phyloP scores from a whole-genome alignment of 352 stramenopile species.

The Pythium brachiatum region DNA sequence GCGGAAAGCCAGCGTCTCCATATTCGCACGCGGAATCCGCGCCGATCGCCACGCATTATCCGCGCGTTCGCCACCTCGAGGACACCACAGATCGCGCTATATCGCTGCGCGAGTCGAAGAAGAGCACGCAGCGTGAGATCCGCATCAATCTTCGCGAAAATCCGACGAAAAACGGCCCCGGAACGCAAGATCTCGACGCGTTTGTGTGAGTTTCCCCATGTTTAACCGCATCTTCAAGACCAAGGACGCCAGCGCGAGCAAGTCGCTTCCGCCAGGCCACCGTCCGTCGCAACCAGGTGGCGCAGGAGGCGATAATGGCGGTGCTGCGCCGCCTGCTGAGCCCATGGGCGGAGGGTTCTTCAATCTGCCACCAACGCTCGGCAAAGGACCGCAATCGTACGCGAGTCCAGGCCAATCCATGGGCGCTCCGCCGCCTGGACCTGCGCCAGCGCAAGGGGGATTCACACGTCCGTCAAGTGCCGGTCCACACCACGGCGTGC shows the following conservation, averaged over 20 bases:
- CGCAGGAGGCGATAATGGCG: conserved; percentile 14
- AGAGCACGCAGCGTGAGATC: background rate
- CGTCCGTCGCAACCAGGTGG: conserved; percentile 31
- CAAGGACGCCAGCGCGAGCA: conserved; percentile 60
- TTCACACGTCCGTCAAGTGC: conserved; percentile 3
- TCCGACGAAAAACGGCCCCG: background rate
- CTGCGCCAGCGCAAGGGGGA: background rate
- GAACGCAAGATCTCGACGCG: background rate
- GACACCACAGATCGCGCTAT: background rate
- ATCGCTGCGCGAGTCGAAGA: background rate
- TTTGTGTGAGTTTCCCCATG: conserved; percentile 34
- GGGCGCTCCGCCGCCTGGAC: background rate
- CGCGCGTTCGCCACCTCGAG: background rate
- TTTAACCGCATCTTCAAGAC: conserved; percentile 83
- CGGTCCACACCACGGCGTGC: conserved; percentile 8
- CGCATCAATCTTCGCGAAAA: background rate
- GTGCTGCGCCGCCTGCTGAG: conserved; percentile 27
- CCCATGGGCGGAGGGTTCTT: conserved; percentile 76
- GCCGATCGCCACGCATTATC: background rate
- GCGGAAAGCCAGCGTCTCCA: background rate
- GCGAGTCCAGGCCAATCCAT: conserved; percentile 9
- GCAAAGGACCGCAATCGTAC: conserved; percentile 35
- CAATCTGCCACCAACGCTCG: conserved; percentile 70
- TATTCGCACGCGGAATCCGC: background rate
- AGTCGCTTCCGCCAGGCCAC: conserved; percentile 55